A percentile compares a stretch with the other conserved stretches of the same genome.
These are phyloP conservation scores for Tolypocladium inflatum DNA, from an alignment of 2,329 filamentous ascomycete genomes.

Conservation along the genomic window DNA sequence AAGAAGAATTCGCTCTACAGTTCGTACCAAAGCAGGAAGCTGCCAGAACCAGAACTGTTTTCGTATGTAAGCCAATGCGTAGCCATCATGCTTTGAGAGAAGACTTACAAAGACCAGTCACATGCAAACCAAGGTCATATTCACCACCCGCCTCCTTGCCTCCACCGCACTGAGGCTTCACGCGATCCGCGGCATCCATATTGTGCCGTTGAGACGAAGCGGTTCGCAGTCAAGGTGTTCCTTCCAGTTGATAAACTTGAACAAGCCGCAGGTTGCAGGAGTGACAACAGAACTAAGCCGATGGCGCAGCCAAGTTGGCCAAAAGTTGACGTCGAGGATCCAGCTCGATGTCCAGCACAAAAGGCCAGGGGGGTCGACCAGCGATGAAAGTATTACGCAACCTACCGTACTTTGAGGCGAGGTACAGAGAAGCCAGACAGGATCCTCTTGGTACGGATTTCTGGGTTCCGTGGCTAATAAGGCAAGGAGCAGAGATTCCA, in stretches of 20 bases:
- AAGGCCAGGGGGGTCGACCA: background rate
- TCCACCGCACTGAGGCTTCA: slow-evolving; percentile 20
- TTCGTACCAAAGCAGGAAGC: slow-evolving; percentile 16
- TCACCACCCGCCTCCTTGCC: slow-evolving; percentile 4
- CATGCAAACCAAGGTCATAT: slow-evolving; percentile 17
- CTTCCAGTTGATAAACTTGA: background rate
- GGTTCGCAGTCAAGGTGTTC: background rate
- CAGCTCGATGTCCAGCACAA: background rate
- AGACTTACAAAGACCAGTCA: slow-evolving; percentile 19
- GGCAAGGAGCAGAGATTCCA: background rate
- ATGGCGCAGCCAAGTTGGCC: background rate
- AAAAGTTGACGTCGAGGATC: background rate
- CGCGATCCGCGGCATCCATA: background rate
- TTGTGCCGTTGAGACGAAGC: background rate
- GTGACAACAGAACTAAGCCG: background rate
- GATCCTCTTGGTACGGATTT: background rate
- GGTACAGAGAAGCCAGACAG: background rate
- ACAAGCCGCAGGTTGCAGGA: background rate
- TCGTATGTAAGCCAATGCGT: background rate
- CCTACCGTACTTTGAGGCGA: background rate
- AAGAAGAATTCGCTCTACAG: background rate
- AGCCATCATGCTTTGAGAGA: background rate
- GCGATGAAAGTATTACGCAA: background rate
- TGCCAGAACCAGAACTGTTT: slow-evolving; percentile 16
- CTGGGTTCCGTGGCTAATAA: background rate